Evolutionary conservation across 1,139 yeast genomes (phyloP).

Genomic region (Suhomyces atakaporum): DNA sequence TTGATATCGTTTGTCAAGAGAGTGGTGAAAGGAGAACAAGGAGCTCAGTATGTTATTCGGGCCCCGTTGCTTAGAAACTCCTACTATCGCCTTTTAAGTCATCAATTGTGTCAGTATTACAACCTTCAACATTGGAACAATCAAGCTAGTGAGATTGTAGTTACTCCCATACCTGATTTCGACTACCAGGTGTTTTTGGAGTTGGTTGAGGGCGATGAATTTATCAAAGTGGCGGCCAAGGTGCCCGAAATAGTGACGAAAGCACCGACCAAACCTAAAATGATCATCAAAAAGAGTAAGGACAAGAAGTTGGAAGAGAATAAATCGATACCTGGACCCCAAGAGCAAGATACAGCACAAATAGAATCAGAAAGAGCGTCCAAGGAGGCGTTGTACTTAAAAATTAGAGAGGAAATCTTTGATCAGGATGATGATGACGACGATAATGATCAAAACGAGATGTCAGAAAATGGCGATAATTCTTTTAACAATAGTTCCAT

Average conservation of each 20-base stretch:
- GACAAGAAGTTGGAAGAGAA: slow-evolving; percentile 1
- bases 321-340: not conserved
- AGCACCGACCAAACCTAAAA: slow-evolving; percentile 18
- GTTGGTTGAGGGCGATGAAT: slow-evolving; percentile 6
- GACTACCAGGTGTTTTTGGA: slow-evolving; percentile 21
- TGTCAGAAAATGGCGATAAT: slow-evolving; percentile 13
- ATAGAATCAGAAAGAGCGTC: slow-evolving; percentile 29
- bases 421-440: slow-evolving; percentile 25
- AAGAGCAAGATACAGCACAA: slow-evolving; percentile 9
- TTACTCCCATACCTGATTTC: slow-evolving; percentile 21
- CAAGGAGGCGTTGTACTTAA: slow-evolving; percentile 45
- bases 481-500: not conserved
- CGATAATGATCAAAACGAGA: slow-evolving; percentile 29
- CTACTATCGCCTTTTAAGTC: slow-evolving; percentile 64
- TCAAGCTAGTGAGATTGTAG: slow-evolving; percentile 30
- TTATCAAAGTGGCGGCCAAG: slow-evolving; percentile 4
- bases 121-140: slow-evolving; percentile 40
- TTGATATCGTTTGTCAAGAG: slow-evolving; percentile 38
- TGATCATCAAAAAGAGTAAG: slow-evolving; percentile 21
- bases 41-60: slow-evolving; percentile 21
- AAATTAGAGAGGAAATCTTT: slow-evolving; percentile 49
- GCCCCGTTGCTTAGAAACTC: slow-evolving; percentile 56
- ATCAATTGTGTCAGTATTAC: slow-evolving; percentile 70
- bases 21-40: slow-evolving; percentile 2
- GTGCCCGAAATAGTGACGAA: not conserved